A percentile compares a stretch with the other conserved stretches of the same genome.
Evolutionary conservation across 176 grass and related monocot genomes (phyloP).

Genomic region (Poa annua): DNA sequence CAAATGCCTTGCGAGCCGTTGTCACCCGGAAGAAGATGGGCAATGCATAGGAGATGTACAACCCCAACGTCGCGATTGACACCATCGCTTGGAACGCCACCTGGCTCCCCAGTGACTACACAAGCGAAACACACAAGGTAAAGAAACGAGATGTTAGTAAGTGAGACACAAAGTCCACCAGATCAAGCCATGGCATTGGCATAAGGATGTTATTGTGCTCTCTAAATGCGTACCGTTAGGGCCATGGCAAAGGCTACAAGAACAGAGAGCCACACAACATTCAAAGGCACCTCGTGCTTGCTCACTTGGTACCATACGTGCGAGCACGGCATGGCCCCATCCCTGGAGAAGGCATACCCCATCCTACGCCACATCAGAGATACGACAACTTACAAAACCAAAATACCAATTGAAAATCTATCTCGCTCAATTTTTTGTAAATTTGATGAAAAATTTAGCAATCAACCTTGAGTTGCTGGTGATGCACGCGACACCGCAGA

Average conservation of each 20-base stretch:
- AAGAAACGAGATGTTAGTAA: not conserved
- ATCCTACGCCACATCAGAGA: conserved; percentile 38
- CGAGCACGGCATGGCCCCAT: conserved; percentile 68
- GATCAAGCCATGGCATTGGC: not conserved
- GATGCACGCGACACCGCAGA: conserved; percentile 52
- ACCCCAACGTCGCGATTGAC: conserved; percentile 56
- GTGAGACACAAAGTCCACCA: not conserved
- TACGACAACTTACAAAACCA: not conserved
- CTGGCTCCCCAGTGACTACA: conserved; percentile 68
- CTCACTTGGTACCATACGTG: conserved; percentile 54
- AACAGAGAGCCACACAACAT: conserved; percentile 68
- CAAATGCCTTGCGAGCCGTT: conserved; percentile 47
- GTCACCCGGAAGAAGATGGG: conserved; percentile 78
- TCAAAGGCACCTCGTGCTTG: conserved; percentile 63
- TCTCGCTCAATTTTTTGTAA: not conserved
- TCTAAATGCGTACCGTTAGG: conserved; percentile 38
- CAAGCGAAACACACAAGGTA: not conserved
- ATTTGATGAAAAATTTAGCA: not conserved
- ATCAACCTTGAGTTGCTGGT: conserved; percentile 53
- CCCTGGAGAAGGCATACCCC: conserved; percentile 82
- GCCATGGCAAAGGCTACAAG: conserved; percentile 63
- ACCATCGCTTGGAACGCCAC: conserved; percentile 90
- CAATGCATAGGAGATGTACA: conserved; percentile 72
- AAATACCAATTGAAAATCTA: no score
- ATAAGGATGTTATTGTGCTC: not conserved